These are phyloP conservation scores for Arxiozyma bovina DNA, from an alignment of 1,139 yeast species.

Conservation along the genomic window DNA sequence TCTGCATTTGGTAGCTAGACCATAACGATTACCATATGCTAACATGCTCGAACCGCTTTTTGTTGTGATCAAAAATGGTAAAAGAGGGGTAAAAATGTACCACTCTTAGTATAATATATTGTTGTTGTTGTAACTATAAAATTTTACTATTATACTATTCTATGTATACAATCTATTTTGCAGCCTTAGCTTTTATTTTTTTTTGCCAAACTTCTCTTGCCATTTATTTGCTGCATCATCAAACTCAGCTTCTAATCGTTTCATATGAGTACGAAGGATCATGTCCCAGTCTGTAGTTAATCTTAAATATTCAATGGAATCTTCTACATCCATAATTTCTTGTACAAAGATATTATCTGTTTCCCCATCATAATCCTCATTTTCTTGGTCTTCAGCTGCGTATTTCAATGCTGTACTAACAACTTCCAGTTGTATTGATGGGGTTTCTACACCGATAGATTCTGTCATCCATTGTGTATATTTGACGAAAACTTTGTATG, in stretches of 20 bases:
- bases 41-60: too few relatives aligned
- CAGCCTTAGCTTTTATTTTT: constrained; percentile 4
- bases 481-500: constrained; percentile 28
- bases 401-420: constrained; percentile 26
- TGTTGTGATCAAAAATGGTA: background rate
- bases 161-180: background rate
- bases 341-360: constrained; percentile 29
- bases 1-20: too few relatives aligned
- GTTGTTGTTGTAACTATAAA: background rate
- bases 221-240: constrained; percentile 15
- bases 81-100: too few relatives aligned
- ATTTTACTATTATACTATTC: too few relatives aligned
- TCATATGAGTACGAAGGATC: constrained; percentile 16
- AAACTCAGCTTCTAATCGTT: constrained; percentile 13
- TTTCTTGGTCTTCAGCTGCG: constrained; percentile 28
- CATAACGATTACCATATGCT: too few relatives aligned
- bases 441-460: constrained; percentile 18
- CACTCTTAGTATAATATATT: too few relatives aligned
- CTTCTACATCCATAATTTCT: constrained; percentile 24
- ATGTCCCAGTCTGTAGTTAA: constrained; percentile 22
- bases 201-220: constrained; percentile 21
- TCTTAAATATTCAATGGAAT: constrained; percentile 19
- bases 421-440: constrained; percentile 23
- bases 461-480: constrained; percentile 32
- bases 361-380: constrained; percentile 22